Conservation (phyloP, 257 asterid species). For the Solanum phureja region DNA sequence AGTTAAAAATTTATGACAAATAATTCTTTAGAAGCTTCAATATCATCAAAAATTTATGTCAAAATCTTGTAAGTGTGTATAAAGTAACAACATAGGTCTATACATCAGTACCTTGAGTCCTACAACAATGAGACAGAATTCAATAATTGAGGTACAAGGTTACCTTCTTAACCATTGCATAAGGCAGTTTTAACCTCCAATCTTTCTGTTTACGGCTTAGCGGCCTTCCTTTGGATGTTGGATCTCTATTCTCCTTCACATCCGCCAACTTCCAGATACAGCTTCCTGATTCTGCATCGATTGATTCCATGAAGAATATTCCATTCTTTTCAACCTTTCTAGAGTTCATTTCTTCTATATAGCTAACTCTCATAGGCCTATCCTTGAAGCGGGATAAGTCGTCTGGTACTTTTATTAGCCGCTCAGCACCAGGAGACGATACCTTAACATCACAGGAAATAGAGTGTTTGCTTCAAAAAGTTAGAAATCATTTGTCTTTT, state of each 20-base stretch:
- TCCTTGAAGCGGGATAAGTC: slow-evolving; percentile 69
- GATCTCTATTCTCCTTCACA: slow-evolving; percentile 83
- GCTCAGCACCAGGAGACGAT: slow-evolving; percentile 83
- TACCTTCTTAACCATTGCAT: slow-evolving; percentile 31
- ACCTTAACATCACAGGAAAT: slow-evolving; percentile 36
- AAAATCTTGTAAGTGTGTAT: not conserved
- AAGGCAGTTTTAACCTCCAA: slow-evolving; percentile 45
- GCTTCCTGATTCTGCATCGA: slow-evolving; percentile 49
- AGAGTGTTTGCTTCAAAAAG: not conserved
- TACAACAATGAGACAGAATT: not conserved
- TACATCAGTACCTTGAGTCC: not conserved
- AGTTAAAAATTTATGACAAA: too few relatives aligned
- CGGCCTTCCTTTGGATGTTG: slow-evolving; percentile 74
- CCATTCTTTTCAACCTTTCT: slow-evolving; percentile 34
- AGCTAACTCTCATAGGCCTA: slow-evolving; percentile 66
- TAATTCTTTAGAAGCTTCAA: not conserved
- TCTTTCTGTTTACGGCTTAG: slow-evolving; percentile 76
- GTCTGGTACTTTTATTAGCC: slow-evolving; percentile 73
- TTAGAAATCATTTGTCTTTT: not conserved
- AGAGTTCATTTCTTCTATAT: slow-evolving; percentile 27
- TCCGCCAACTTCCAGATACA: slow-evolving; percentile 86
- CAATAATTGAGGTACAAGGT: slow-evolving; percentile 26
- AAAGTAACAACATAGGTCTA: not conserved
- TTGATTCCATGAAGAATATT: slow-evolving; percentile 48
- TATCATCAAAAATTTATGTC: not conserved